These are phyloP conservation scores for Copromyces sp. DNA, from an alignment of 495 filamentous ascomycete genomes.

Conservation along the genomic window DNA sequence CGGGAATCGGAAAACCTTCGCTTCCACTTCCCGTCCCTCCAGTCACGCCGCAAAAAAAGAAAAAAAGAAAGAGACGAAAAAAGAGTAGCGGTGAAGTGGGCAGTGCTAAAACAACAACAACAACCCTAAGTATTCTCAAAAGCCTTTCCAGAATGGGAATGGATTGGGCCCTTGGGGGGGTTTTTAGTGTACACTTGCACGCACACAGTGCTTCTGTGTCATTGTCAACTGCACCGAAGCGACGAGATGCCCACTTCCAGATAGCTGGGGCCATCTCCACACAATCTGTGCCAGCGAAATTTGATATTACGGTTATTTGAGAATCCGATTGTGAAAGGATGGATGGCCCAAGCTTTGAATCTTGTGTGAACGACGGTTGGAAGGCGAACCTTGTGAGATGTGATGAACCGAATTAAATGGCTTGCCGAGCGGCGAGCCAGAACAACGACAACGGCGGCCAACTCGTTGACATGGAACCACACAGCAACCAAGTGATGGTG, in stretches of 20 bases:
- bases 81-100: background rate
- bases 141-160: background rate
- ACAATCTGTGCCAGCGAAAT: background rate
- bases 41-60: background rate
- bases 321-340: background rate
- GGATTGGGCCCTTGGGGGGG: background rate
- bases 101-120: background rate
- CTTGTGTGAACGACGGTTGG: background rate
- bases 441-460: background rate
- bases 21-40: background rate
- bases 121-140: background rate
- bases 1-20: background rate
- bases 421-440: background rate
- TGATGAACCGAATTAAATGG: background rate
- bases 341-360: background rate
- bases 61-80: background rate
- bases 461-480: background rate
- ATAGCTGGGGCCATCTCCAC: background rate
- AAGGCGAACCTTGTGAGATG: background rate
- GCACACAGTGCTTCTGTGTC: background rate
- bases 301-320: background rate
- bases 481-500: background rate
- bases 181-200: background rate
- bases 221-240: background rate
- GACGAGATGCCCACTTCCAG: background rate